Conservation (phyloP, 2,329 filamentous ascomycete genomes). For the Cercospora nicotianae region DNA sequence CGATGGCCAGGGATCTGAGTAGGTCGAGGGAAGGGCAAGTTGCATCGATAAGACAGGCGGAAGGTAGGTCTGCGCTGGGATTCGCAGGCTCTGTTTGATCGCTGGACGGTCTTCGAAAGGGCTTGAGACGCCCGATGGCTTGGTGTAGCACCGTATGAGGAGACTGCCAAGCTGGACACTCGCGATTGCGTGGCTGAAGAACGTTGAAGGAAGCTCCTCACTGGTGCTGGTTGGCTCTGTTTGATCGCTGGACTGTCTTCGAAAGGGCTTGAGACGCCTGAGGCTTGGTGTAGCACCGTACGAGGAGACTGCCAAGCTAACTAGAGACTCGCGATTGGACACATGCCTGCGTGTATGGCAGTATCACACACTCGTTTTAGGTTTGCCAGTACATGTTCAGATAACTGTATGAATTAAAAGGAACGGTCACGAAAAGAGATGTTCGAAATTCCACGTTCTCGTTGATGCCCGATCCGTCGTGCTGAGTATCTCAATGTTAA, state of each 20-base stretch:
- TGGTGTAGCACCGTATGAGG: not conserved
- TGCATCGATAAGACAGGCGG: not conserved
- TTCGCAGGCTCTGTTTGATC: too few relatives aligned
- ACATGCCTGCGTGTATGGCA: not conserved
- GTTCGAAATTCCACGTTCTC: not conserved
- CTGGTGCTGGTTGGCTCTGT: not conserved
- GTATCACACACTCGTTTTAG: not conserved
- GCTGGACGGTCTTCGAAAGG: not conserved
- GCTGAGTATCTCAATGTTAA: not conserved
- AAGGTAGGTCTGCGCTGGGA: too few relatives aligned
- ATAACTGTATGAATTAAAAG: not conserved
- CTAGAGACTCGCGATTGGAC: not conserved
- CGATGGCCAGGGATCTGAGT: not conserved
- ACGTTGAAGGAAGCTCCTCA: too few relatives aligned
- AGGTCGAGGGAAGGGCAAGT: not conserved
- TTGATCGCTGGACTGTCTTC: not conserved
- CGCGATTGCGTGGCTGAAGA: not conserved
- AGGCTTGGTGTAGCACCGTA: not conserved
- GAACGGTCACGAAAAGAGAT: not conserved
- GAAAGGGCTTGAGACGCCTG: not conserved
- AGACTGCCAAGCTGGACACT: not conserved
- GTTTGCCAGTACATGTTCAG: not conserved
- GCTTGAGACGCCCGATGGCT: not conserved
- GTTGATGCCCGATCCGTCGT: not conserved
- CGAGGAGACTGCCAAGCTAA: not conserved